Percentiles rank a stretch among this genome's conserved stretches.
Conservation (phyloP, 257 asterid species). For the Solanum chiquidenum region DNA sequence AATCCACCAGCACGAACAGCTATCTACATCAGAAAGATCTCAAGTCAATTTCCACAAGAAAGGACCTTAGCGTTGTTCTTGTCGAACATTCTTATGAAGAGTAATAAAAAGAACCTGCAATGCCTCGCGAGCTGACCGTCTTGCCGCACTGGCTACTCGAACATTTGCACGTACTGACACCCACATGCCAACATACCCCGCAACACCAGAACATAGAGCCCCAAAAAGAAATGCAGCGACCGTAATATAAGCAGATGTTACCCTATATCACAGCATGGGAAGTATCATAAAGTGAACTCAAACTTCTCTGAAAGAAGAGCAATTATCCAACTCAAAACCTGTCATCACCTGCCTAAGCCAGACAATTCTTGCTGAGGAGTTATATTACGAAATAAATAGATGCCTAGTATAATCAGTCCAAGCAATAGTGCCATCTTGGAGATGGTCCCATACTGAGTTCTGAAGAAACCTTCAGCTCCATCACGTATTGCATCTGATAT, state of each 20-base stretch:
- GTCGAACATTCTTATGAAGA: slow-evolving; percentile 3
- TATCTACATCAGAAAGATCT: slow-evolving; percentile 40
- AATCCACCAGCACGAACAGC: slow-evolving; percentile 99
- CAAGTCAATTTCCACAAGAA: slow-evolving; percentile 6
- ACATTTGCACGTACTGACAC: slow-evolving; percentile 99
- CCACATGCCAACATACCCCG: slow-evolving; percentile 99
- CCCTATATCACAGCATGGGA: slow-evolving; percentile 37
- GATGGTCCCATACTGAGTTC: slow-evolving; percentile 93
- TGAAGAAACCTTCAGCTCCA: slow-evolving; percentile 98
- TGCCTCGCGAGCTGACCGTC: slow-evolving; percentile 97
- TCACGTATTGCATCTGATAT: slow-evolving; percentile 99
- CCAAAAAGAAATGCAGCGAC: slow-evolving; percentile 91
- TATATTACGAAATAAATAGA: slow-evolving; percentile 77
- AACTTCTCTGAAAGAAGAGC: neutral
- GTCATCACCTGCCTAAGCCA: slow-evolving; percentile 76
- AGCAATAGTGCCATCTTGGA: slow-evolving; percentile 87
- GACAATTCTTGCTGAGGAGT: slow-evolving; percentile 92
- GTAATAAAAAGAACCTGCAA: slow-evolving; percentile 51
- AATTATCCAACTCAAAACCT: neutral
- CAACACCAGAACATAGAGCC: slow-evolving; percentile 92
- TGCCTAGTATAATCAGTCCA: slow-evolving; percentile 60
- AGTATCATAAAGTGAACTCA: neutral
- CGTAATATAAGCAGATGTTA: slow-evolving; percentile 72
- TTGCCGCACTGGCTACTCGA: slow-evolving; percentile 97
- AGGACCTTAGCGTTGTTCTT: slow-evolving; percentile 3